A percentile compares a stretch with the other conserved stretches of the same genome.
Conservation (phyloP, 352 stramenopile species). For the Thalassiosira livingstoniorum region DNA sequence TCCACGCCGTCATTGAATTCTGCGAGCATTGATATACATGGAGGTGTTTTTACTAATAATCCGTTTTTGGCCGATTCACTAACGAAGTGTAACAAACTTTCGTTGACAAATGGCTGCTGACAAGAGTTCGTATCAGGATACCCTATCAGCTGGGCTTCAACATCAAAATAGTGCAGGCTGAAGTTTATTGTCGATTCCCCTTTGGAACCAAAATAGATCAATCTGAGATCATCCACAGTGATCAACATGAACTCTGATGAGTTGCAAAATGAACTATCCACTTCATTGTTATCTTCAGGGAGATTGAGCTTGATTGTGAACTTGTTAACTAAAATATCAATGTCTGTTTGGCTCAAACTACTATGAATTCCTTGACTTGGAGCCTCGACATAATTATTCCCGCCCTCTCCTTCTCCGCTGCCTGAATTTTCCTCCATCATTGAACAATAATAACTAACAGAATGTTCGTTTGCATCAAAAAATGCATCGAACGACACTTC, state of each 20-base stretch:
- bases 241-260: conserved; percentile 70
- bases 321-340: conserved; percentile 62
- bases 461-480: conserved; percentile 85
- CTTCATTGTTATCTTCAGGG: background rate
- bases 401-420: background rate
- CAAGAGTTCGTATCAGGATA: background rate
- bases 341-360: conserved; percentile 56
- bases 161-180: conserved; percentile 69
- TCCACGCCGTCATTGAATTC: conserved; percentile 20
- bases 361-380: background rate
- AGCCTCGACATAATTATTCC: background rate
- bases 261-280: background rate
- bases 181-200: conserved; percentile 53
- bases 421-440: conserved; percentile 55
- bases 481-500: conserved; percentile 84
- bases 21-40: conserved; percentile 44
- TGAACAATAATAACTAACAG: conserved; percentile 72
- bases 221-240: conserved; percentile 64
- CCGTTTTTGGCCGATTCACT: conserved; percentile 2
- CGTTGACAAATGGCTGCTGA: conserved; percentile 27
- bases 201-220: conserved; percentile 47
- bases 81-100: conserved; percentile 46
- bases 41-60: conserved; percentile 25
- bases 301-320: conserved; percentile 67
- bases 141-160: conserved; percentile 59